Evolutionary conservation across 106 monocot genomes (phyloP), one percentile per base, ranked within the genome.

Genomic region (Apostasia ramifera): DNA sequence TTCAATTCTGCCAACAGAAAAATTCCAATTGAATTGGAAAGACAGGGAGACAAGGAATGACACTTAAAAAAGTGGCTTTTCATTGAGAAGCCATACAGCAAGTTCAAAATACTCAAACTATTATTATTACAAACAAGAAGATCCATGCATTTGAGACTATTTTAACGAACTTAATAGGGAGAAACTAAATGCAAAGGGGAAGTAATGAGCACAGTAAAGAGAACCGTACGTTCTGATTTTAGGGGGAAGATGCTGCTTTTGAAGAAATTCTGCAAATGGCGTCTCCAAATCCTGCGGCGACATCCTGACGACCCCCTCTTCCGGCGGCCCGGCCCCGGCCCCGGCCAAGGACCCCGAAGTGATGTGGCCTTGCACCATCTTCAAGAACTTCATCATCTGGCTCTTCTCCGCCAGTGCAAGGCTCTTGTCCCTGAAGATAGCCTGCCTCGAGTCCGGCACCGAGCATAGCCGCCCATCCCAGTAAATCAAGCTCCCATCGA

Each of bases 401-500:
- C 71, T 86, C 80, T 90, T 99, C 85, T 99, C 98, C n/a, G 57
- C 79, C 48, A 90, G 70, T 3, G 78, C 77, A 9, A 99, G 70
- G 48, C 68, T 88, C 77, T 58, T 75, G 47, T 99, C 98, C 71
- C 66, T 83, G 53, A 99, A 99, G 57, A 99, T 85, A 13, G 80
- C 85, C 75, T 90, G 83, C 81, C 93, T 77, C 63, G 98, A 99
- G 66, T 93, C 90, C 40, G 93, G 98, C 59, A 99, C 98, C 3
- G 72, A 39, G 53, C 64, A 78, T 2, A 93, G 54, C 67, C 57
- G 66, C 44, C 93, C 93, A 5, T 99, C 93, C 83, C 78, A 83
- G 59, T 83, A 98, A 6, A 99, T 60, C 44, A 99, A 64, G 60
- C 73, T 85, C 57, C 53, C 73, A 8, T 93, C 90, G 6, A 93